Evolutionary conservation across 176 grass and related monocot species (phyloP).

Genomic region (Carex parvula): DNA sequence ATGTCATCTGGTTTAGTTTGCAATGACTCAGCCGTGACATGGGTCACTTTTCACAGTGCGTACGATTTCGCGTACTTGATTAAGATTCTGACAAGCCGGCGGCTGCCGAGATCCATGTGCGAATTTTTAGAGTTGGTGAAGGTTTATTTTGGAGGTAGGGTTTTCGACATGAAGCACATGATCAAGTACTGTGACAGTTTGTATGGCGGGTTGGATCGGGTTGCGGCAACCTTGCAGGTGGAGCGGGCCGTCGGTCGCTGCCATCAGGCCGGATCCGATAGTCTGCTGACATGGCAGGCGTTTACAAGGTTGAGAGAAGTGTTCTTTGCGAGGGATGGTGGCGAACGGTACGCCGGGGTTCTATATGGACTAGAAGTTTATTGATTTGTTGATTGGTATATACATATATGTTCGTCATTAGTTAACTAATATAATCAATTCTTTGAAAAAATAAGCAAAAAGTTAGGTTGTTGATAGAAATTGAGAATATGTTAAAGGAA

Average conservation of each 20-base stretch:
- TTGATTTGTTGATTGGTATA: constrained; percentile 17
- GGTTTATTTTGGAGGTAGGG: constrained; percentile 55
- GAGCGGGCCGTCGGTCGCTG: constrained; percentile 40
- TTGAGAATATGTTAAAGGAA: background rate
- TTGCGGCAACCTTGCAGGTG: constrained; percentile 41
- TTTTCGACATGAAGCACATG: constrained; percentile 82
- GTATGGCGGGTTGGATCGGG: constrained; percentile 56
- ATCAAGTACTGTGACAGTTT: constrained; percentile 34
- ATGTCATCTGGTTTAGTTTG: constrained; percentile 69
- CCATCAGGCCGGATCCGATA: constrained; percentile 83
- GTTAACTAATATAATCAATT: constrained; percentile 12
- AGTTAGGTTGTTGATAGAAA: constrained; percentile 8
- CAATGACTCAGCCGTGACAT: constrained; percentile 36
- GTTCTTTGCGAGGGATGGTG: constrained; percentile 41
- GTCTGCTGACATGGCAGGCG: constrained; percentile 67
- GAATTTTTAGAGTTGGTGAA: constrained; percentile 50
- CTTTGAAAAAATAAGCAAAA: constrained; percentile 25
- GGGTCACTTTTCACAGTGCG: constrained; percentile 72
- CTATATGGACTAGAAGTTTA: constrained; percentile 55
- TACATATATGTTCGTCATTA: constrained; percentile 1
- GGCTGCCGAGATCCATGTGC: constrained; percentile 30
- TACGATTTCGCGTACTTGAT: constrained; percentile 86
- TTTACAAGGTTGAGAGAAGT: constrained; percentile 47
- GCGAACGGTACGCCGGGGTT: constrained; percentile 33
- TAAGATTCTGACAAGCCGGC: constrained; percentile 44